These are phyloP conservation scores for Corchorus capsularis DNA, from an alignment of 345 rosid species.

Conservation along the genomic window DNA sequence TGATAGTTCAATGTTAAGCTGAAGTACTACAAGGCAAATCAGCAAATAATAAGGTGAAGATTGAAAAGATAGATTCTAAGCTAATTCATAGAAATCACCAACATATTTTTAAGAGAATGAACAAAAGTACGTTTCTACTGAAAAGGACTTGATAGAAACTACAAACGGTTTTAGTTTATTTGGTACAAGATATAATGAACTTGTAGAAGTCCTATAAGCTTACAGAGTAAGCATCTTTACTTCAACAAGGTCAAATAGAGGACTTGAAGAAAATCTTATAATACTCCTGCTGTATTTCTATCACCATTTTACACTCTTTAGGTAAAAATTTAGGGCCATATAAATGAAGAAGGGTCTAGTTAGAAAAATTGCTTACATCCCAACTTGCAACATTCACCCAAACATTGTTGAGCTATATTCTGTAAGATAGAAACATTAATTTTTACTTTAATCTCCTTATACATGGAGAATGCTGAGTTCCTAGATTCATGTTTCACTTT, in stretches of 20 bases:
- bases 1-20: background rate
- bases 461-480: slow-evolving; percentile 5
- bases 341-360: background rate
- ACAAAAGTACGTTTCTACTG: too few relatives aligned
- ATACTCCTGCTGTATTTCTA: background rate
- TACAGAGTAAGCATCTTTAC: background rate
- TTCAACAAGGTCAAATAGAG: background rate
- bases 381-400: background rate
- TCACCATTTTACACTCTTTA: background rate
- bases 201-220: background rate
- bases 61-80: background rate
- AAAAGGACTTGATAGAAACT: background rate
- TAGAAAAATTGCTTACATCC: background rate
- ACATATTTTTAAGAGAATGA: background rate
- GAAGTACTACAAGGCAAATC: background rate
- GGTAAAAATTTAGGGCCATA: background rate
- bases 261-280: background rate
- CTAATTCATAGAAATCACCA: background rate
- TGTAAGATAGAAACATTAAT: background rate
- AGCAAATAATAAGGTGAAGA: background rate
- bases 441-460: background rate
- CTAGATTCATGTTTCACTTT: background rate
- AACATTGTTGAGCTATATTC: background rate
- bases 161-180: background rate
- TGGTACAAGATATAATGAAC: background rate